phyloP scores from a whole-genome alignment of 192 early-diverging fungal species.

The Oehlia diaphana region DNA sequence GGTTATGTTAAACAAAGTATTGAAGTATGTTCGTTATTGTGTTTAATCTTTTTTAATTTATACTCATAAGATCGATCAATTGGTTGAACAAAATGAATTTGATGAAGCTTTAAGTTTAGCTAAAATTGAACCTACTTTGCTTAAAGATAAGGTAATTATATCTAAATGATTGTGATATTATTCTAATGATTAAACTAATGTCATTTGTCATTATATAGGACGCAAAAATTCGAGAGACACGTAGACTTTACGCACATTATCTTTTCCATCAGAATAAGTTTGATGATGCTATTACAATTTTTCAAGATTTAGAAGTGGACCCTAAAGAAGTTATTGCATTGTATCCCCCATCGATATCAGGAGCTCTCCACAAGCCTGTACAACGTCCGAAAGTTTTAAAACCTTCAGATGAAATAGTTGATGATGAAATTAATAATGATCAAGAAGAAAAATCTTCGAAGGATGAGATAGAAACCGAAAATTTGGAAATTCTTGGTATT shows the following conservation, averaged over 20 bases:
- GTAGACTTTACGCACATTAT: slow-evolving; percentile 67
- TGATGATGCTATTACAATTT: slow-evolving; percentile 65
- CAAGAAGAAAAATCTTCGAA: not conserved
- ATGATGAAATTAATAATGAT: not conserved
- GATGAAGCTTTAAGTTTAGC: slow-evolving; percentile 76
- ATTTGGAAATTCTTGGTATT: not conserved
- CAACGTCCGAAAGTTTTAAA: not conserved
- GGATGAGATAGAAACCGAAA: not conserved
- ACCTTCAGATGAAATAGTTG: not conserved
- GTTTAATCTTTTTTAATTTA: slow-evolving; percentile 27
- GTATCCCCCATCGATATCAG: slow-evolving; percentile 70
- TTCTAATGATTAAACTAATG: not conserved
- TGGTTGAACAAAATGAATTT: slow-evolving; percentile 68
- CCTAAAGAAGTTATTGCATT: slow-evolving; percentile 68
- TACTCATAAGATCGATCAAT: slow-evolving; percentile 64
- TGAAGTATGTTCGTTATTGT: too few relatives aligned
- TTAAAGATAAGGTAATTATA: slow-evolving; percentile 59
- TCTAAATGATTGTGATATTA: not conserved
- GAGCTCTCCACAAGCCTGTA: slow-evolving; percentile 44
- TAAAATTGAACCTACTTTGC: slow-evolving; percentile 68
- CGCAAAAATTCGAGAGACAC: slow-evolving; percentile 61
- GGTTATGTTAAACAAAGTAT: too few relatives aligned
- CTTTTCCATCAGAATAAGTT: slow-evolving; percentile 66
- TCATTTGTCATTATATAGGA: slow-evolving; percentile 31
- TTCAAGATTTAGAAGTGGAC: slow-evolving; percentile 64